phyloP scores from a whole-genome alignment of 371 early-diverging fungal species.

The Funneliformis caledonium region DNA sequence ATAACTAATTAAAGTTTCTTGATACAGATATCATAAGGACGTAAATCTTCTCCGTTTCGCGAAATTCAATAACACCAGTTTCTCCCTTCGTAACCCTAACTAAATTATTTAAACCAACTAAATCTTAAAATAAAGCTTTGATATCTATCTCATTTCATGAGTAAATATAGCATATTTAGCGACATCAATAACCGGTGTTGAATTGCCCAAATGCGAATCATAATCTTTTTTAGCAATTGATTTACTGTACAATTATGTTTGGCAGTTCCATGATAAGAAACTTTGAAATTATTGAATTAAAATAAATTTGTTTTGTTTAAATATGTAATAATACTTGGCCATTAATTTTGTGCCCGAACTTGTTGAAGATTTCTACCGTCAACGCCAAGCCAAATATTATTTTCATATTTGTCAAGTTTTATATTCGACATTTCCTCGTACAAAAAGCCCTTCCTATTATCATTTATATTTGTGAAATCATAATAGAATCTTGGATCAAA shows the following conservation, averaged over 20 bases:
- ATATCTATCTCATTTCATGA: neutral
- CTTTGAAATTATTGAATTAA: too few relatives aligned
- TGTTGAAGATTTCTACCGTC: neutral
- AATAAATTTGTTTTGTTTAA: too few relatives aligned
- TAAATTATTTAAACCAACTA: constrained; percentile 24
- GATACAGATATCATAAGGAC: too few relatives aligned
- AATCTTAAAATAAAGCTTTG: neutral
- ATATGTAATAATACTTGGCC: neutral
- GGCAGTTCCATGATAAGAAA: constrained; percentile 33
- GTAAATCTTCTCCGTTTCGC: neutral
- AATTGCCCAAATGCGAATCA: constrained; percentile 21
- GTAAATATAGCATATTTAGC: constrained; percentile 2
- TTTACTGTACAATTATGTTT: constrained; percentile 16
- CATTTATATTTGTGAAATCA: constrained; percentile 28
- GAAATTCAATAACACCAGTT: constrained; percentile 27
- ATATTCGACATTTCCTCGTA: constrained; percentile 5
- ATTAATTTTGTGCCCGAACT: neutral
- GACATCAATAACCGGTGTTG: constrained; percentile 7
- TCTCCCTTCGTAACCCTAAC: neutral
- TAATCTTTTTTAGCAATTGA: constrained; percentile 28
- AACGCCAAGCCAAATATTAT: constrained; percentile 18
- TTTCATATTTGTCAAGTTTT: constrained; percentile 6
- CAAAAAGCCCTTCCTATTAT: neutral
- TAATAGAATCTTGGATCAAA: constrained; percentile 22
- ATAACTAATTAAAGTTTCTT: too few relatives aligned